Percentiles rank a stretch among this genome's conserved stretches.
Evolutionary conservation across 768 basidiomycete species (phyloP).

Genomic region (Serendipita sp.): DNA sequence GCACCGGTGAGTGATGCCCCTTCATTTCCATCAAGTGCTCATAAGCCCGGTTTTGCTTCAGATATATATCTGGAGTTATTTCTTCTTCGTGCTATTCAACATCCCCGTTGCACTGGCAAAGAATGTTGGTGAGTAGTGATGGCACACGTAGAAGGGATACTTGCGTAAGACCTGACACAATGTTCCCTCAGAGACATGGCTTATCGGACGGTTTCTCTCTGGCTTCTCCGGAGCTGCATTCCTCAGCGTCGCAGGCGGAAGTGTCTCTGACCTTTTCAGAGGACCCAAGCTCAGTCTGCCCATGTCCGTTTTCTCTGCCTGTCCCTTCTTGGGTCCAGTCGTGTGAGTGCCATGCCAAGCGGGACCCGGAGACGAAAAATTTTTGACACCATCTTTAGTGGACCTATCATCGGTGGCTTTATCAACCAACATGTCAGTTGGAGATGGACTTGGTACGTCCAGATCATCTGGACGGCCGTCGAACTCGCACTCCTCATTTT

Average conservation of each 20-base stretch:
- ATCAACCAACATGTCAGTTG: slow-evolving; percentile 54
- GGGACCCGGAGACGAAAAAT: background rate
- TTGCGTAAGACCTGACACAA: background rate
- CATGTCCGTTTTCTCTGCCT: slow-evolving; percentile 39
- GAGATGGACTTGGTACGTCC: slow-evolving; percentile 65
- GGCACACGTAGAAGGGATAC: background rate
- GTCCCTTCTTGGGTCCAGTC: slow-evolving; percentile 42
- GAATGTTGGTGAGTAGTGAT: slow-evolving; percentile 33
- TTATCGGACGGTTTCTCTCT: slow-evolving; percentile 44
- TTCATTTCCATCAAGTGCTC: background rate
- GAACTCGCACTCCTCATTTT: slow-evolving; percentile 36
- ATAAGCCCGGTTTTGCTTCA: background rate
- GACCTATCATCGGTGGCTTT: slow-evolving; percentile 29
- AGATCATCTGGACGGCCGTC: slow-evolving; percentile 51
- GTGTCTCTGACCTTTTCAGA: slow-evolving; percentile 39
- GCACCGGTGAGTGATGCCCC: slow-evolving; percentile 26
- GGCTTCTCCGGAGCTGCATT: slow-evolving; percentile 44
- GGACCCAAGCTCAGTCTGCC: slow-evolving; percentile 25
- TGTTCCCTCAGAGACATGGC: slow-evolving; percentile 33
- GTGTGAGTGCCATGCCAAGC: slow-evolving; percentile 19
- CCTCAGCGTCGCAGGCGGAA: slow-evolving; percentile 45
- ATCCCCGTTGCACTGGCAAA: slow-evolving; percentile 63
- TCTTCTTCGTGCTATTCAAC: slow-evolving; percentile 43
- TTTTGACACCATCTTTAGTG: background rate
- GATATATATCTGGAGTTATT: slow-evolving; percentile 41